Conservation (phyloP, 306 rosid species). For the Vachellia collinsii region DNA sequence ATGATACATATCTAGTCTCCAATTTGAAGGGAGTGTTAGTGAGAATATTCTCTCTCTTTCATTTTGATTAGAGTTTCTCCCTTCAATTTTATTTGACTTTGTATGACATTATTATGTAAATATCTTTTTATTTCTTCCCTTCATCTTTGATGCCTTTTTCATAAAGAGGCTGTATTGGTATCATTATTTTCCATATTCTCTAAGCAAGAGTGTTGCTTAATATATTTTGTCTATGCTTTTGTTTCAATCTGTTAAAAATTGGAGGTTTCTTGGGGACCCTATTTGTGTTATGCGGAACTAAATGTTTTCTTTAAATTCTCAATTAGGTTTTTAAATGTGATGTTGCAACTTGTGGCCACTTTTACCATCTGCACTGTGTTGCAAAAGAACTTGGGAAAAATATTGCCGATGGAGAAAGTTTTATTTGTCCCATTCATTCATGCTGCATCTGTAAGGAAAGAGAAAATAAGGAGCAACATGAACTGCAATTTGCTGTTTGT, state of each 20-base stretch:
- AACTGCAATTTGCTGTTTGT: conserved; percentile 82
- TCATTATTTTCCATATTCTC: not conserved
- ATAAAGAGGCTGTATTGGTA: not conserved
- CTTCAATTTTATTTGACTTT: not conserved
- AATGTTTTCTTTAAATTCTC: conserved; percentile 32
- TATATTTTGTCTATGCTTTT: not conserved
- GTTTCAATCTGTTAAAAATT: conserved; percentile 18
- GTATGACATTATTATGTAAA: not conserved
- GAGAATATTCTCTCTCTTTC: not conserved
- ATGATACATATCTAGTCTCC: not conserved
- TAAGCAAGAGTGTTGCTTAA: conserved; percentile 1
- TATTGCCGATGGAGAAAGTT: conserved; percentile 68
- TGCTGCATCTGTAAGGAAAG: conserved; percentile 76
- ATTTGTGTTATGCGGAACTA: conserved; percentile 30
- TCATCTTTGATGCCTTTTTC: not conserved
- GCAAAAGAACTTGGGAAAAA: conserved; percentile 61
- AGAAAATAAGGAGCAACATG: conserved; percentile 65
- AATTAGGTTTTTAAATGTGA: conserved; percentile 82
- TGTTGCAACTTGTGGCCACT: conserved; percentile 88
- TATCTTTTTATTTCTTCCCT: not conserved
- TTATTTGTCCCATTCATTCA: conserved; percentile 83
- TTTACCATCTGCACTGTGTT: conserved; percentile 86
- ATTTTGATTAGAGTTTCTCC: not conserved
- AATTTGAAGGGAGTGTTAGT: too few species aligned
- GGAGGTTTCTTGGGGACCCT: conserved; percentile 7